Base-by-base conservation (phyloP, 805 yeast species). In the Danielia reshetovae region DNA sequence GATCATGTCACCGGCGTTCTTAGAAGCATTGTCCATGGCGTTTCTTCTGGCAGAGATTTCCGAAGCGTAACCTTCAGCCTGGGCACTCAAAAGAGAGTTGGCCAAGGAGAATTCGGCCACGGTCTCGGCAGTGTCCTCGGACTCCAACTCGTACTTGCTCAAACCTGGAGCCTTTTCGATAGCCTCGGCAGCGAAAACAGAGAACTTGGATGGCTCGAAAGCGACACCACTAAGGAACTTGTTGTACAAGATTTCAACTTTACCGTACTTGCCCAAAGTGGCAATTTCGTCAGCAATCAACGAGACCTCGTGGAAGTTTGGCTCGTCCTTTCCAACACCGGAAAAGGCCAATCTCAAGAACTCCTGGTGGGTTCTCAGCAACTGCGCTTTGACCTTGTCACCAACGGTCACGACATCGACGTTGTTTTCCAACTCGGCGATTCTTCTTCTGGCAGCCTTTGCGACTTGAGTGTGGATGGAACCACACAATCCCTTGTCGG, bases 1-100 rank as follows among this genome's bases (percentile, higher is more conserved):
- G 64, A 93, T 93, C 97, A 93, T 93, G 58, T 93, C 98, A 72
- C 95, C 96, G 46, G 98, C 98, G 65, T 90, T 90, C 93, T 93
- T 90, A 53, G 97, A 88, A 46, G 98, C 98, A 62, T 93, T 93
- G 72, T 90, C 98, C 98, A 90, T 90, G 53, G 98, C 97, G 65
- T 87, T 90, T 81, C 98, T 89, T 81, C 98, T 89, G 42, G 98
- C 96, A 48, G 94, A 83, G 51, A 89, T 77, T 76, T 90, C 98
- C 40, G 97, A 85, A 43, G 97, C 97, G 69, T 90, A 89, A 68
- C 97, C 97, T 65, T 93, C 96, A 48, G 97, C 90, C 76, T 89
- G 77, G 43, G 96, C 97, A 57, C 89, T 70, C 64, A 83, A 78
- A 55, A 90, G 75, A 57, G 87, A 78, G 78, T 86, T 89, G 49